Evolutionary conservation across 2,329 filamentous ascomycete species (phyloP), one percentile per base, ranked within the genome.

Genomic region (Trichoderma koningii): DNA sequence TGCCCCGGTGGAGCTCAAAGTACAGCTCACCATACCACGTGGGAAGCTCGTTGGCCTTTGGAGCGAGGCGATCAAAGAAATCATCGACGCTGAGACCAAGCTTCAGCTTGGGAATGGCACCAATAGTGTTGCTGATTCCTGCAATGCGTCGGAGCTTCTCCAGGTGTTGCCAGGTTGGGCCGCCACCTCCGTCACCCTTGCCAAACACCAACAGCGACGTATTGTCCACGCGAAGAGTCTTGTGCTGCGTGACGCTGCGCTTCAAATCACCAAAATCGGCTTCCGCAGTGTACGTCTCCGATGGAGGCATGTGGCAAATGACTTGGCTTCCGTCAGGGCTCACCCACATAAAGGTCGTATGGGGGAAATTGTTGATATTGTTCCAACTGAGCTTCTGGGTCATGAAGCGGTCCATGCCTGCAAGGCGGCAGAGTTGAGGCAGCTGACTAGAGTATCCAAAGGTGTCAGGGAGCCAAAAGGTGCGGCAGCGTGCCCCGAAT

Each of bases 351-450:
- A 99, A 99, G 0, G 95, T 98, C 6, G 95, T 98, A 75, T 98
- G 95, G 0, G 95, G 95, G 79, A 98, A 99, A 74, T 91, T 96
- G 80, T 98, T 98, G 84, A 98, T 98, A 76, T 98, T 98, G 81
- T 98, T 98, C 95, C 95, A 99, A 81, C 94, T 98, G 66, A 99
- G 83, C 80, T 99, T 99, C 77, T 99, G 95, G 0, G 95, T 99
- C 73, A 99, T 90, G 82, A 99, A 99, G 41, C 94, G 87, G 65
- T 87, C 91, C 95, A 99, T 98, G 21, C 93, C 94, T n/a, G 95
- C 91, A 30, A 97, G 81, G 3, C 94, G 90, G 75, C 93, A 98
- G 48, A 99, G 82, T 74, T 99, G 95, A 14, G 95, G 95, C 48
- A 99, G 85, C 77, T 99, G 95, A 56, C 90, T 90, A 0, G 93